Evolutionary conservation across 2,329 filamentous ascomycete genomes (phyloP).

Genomic region (Aureobasidium sp.): DNA sequence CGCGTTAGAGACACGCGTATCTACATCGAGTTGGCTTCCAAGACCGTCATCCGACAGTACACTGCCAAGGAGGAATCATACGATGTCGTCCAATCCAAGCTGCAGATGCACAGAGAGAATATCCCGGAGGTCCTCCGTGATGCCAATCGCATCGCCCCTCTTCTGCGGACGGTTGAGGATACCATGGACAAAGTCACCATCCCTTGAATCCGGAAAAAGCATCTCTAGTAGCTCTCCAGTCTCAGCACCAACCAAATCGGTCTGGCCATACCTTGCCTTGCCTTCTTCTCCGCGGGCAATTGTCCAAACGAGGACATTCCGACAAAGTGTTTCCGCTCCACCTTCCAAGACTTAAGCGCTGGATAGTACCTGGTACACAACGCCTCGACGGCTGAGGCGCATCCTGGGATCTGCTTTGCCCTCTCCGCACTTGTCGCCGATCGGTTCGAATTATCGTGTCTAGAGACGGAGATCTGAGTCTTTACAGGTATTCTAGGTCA

Average conservation of each 20-base stretch:
- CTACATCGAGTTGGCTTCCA: conserved; percentile 77
- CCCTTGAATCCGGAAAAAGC: background rate
- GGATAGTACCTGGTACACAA: background rate
- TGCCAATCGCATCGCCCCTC: conserved; percentile 62
- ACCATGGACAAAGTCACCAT: conserved; percentile 42
- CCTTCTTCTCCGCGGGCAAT: background rate
- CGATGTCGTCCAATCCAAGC: conserved; percentile 56
- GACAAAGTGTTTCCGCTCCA: background rate
- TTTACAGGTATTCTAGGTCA: background rate
- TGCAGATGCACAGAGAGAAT: conserved; percentile 57
- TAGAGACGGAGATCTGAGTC: background rate
- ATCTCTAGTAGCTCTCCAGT: background rate
- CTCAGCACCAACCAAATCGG: background rate
- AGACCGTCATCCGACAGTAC: conserved; percentile 80
- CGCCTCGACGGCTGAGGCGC: background rate
- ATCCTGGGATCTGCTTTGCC: background rate
- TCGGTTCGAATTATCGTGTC: too few species aligned
- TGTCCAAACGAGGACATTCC: background rate
- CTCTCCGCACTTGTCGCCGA: background rate
- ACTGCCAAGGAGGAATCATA: conserved; percentile 79
- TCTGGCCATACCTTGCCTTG: background rate
- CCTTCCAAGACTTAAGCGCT: background rate
- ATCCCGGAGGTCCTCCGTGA: conserved; percentile 70
- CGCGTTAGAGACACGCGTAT: conserved; percentile 83
- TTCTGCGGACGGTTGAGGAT: conserved; percentile 64